Base-by-base conservation (phyloP, 371 early-diverging fungal species). In the Actinomortierella ambigua region DNA sequence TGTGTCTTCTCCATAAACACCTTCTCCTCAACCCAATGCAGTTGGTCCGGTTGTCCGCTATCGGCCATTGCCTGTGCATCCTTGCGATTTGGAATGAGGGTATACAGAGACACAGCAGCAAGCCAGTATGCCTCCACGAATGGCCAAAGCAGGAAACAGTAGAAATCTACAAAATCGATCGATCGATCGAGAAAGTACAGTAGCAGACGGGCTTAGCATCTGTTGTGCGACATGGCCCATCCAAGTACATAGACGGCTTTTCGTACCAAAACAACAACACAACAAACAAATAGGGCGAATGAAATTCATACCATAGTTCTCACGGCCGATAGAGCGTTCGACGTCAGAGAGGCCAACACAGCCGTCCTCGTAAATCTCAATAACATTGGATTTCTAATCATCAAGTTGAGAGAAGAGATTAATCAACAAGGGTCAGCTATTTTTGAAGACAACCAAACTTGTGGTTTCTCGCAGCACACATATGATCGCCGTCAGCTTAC, bases 41-140 rank as follows among this genome's bases (percentile, higher is more conserved):
- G 41, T 69, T 66, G 59, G 80, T 41, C 39, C 14, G 55, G 59
- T 39, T 63, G 61, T 41, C 55, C 75, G 15, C 61, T 57, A 29
- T 29, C 53, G 53, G 53, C 63, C 40, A 44, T n/a, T 20, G 46
- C 60, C 54, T 34, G 69, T 54, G 24, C 44, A 44, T 43, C 61
- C 42, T 42, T 69, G 43, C 56, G 51, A 7, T 53, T 62, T 11
- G 69, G 68, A 26, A 65, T 67, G 39, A 70, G 67, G 59, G 73
- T 56, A 57, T 69, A 67, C 41, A 71, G 57, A 0, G 62, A 66
- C 46, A 73, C 63, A 39, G 79, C 68, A 14, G 88, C 88, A 20
- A 90, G 79, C 95, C 95, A 95, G 67, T 95, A 95, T 20, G 92
- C 90, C 68, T 95, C 95, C 40, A 95, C 81, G 67, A 93, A 95